Base-by-base conservation (phyloP, 192 early-diverging fungal species). In the Coemansia erecta region DNA sequence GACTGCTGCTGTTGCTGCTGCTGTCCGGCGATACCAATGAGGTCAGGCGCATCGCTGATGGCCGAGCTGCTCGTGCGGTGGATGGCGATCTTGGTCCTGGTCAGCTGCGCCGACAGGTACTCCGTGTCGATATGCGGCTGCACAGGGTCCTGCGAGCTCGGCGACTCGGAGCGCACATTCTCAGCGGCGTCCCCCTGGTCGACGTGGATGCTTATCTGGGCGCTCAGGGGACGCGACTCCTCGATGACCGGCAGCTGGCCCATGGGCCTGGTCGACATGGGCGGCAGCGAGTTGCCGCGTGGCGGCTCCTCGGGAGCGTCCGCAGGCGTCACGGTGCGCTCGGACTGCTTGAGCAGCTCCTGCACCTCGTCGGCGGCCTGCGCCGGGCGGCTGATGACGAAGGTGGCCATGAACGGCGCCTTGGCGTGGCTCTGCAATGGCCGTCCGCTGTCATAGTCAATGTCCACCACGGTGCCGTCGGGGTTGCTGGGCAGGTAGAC, bases 351-450 rank as follows among this genome's bases (percentile, higher is more conserved):
- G 42, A 75, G 57, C 48, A 80, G 62, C 63, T 80, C 84, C 73
- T 78, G 76, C 33, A 85, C 68, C 26, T 86, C 79, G n/a, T 86
- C 87, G 5, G 83, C 82, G 37, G 79, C 81, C 37, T 73, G 75
- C 9, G 56, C 66, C 7, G 80, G 82, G 71, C 85, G 86, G 49
- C 87, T 82, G 26, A 97, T 85, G 60, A 94, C 82, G 77, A 99
- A 99, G 1, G 95, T 95, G 21, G 95, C 95, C 94, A 99, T 93
- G 72, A 98, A 99, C 22, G 97, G 97, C 2, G 97, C 95, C 81
- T 99, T 99, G 45, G 97, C 97, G 63, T 99, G 97, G 51, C 85
- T 88, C 77, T 99, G 97, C 37, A 99, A 77, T 44, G 97, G 95
- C 19, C 93, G 80, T 15, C 97, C 97, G 23, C 94, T 96, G 18